These are phyloP conservation scores for Solanum hybrid DNA, from an alignment of 305 asterid genomes.

Conservation along the genomic window DNA sequence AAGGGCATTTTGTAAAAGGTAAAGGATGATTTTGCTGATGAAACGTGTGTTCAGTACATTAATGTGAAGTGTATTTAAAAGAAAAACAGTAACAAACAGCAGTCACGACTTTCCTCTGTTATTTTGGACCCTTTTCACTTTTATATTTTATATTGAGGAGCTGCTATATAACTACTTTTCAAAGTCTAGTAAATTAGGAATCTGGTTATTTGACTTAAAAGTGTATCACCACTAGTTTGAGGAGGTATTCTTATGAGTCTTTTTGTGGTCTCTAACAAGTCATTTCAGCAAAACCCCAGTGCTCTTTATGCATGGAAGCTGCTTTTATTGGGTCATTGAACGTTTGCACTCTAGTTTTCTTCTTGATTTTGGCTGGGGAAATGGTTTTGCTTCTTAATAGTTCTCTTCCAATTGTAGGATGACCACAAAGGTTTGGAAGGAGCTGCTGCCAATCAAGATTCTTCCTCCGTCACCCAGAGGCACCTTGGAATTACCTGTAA, in stretches of 20 bases:
- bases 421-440: constrained; percentile 29
- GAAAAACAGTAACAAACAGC: background rate
- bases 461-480: constrained; percentile 26
- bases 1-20: background rate
- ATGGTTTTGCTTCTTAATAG: background rate
- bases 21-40: background rate
- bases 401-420: constrained; percentile 31
- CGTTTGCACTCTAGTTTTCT: background rate
- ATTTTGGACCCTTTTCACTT: background rate
- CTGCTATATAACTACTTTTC: background rate
- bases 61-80: background rate
- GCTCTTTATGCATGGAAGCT: background rate
- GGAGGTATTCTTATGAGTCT: background rate
- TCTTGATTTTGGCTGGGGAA: background rate
- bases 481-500: constrained; percentile 18
- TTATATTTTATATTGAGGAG: background rate
- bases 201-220: background rate
- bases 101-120: background rate
- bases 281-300: background rate
- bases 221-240: background rate
- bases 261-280: background rate
- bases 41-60: background rate
- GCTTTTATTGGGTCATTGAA: background rate
- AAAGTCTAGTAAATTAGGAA: background rate
- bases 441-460: constrained; percentile 21